Conservation (phyloP, 2,329 filamentous ascomycete genomes). For the Leptographium flavum region DNA sequence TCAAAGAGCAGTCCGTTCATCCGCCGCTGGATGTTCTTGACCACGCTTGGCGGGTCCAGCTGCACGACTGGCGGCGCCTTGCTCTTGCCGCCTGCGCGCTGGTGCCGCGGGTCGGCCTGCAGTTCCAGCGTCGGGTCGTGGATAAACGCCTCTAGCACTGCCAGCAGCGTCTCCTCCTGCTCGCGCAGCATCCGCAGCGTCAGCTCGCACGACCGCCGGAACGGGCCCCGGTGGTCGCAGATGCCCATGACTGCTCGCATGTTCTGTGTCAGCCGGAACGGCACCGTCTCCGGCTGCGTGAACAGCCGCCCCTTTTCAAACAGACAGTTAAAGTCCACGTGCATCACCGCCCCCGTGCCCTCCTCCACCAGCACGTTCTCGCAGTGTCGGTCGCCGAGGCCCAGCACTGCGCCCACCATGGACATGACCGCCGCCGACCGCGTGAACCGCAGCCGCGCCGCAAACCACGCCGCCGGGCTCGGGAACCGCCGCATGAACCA, state of each 20-base stretch:
- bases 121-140: constrained; percentile 95
- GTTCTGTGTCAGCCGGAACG: constrained; percentile 94
- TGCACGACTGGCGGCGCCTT: constrained; percentile 33
- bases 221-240: constrained; percentile 86
- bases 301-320: constrained; percentile 98
- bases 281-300: constrained; percentile 84
- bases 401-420: constrained; percentile 95
- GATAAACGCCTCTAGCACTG: constrained; percentile 90
- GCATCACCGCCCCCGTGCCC: constrained; percentile 82
- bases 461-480: constrained; percentile 84
- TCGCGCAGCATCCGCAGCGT: constrained; percentile 72
- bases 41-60: constrained; percentile 54
- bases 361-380: constrained; percentile 96
- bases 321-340: constrained; percentile 98
- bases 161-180: constrained; percentile 94
- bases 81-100: constrained; percentile 32
- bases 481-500: constrained; percentile 97
- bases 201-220: constrained; percentile 79
- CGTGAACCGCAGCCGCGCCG: constrained; percentile 76
- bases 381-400: constrained; percentile 85
- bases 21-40: constrained; percentile 80
- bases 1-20: constrained; percentile 69
- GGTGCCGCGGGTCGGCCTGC: constrained; percentile 39
- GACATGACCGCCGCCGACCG: constrained; percentile 96
- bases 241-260: constrained; percentile 97